Evolutionary conservation across 2,329 filamentous ascomycete species (phyloP).

Genomic region (Aspergillus carbonarius): DNA sequence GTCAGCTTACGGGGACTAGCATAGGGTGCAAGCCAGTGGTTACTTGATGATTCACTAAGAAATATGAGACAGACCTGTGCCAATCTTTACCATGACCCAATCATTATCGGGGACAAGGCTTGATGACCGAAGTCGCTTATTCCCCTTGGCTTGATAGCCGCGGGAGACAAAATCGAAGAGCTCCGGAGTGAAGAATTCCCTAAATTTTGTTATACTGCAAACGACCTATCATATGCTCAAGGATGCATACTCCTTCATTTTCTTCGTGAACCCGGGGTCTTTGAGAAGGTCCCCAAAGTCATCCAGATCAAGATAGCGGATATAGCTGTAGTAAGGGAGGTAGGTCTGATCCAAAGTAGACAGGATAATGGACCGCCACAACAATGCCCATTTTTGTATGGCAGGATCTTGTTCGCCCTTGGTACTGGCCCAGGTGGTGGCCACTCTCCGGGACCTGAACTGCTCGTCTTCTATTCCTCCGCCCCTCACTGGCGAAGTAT

Average conservation of each 20-base stretch:
- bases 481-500: slow-evolving; percentile 46
- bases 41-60: not conserved
- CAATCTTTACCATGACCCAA: slow-evolving; percentile 49
- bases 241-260: slow-evolving; percentile 53
- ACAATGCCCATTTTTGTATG: slow-evolving; percentile 59
- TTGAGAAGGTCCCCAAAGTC: slow-evolving; percentile 61
- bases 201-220: slow-evolving; percentile 20
- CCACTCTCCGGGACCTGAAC: slow-evolving; percentile 35
- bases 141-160: slow-evolving; percentile 19
- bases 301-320: slow-evolving; percentile 62
- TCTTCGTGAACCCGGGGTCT: slow-evolving; percentile 59
- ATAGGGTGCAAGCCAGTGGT: no score
- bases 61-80: slow-evolving; percentile 41
- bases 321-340: slow-evolving; percentile 69
- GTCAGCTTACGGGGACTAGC: slow-evolving; percentile 5
- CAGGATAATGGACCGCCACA: slow-evolving; percentile 68
- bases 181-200: slow-evolving; percentile 53
- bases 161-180: slow-evolving; percentile 30
- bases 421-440: slow-evolving; percentile 21
- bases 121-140: slow-evolving; percentile 24
- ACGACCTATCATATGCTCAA: not conserved
- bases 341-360: slow-evolving; percentile 62
- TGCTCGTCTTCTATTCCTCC: slow-evolving; percentile 47
- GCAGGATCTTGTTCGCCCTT: slow-evolving; percentile 46
- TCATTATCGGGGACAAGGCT: slow-evolving; percentile 25